These are phyloP conservation scores for Lagenidium sp. DNA, from an alignment of 352 stramenopile genomes.

Conservation along the genomic window DNA sequence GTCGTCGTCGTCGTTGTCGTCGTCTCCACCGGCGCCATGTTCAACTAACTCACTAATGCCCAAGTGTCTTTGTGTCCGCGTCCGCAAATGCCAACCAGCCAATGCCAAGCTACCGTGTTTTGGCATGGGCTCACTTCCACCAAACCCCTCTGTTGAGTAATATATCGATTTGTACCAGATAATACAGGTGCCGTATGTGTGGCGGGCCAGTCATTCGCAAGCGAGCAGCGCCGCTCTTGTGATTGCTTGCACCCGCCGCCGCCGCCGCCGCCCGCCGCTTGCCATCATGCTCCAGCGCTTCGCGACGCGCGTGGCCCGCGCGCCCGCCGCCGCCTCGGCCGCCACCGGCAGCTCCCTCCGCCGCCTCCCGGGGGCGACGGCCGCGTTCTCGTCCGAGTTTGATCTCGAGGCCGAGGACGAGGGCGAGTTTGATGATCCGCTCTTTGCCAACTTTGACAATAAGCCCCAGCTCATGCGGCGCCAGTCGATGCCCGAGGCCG, in stretches of 20 bases:
- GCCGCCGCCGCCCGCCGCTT: no score
- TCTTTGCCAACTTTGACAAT: constrained; percentile 57
- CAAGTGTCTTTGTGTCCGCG: neutral
- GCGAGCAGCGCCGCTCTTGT: neutral
- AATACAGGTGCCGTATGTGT: no score
- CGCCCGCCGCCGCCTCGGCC: constrained; percentile 16
- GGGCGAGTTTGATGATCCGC: constrained; percentile 50
- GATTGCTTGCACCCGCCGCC: neutral
- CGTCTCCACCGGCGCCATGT: neutral
- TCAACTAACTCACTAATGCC: neutral
- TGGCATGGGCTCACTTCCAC: neutral
- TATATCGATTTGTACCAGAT: no score
- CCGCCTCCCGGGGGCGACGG: constrained; percentile 24
- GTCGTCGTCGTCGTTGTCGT: constrained; percentile 3
- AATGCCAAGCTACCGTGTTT: constrained; percentile 4
- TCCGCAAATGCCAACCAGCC: constrained; percentile 1
- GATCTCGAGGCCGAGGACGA: constrained; percentile 66
- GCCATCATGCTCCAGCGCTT: constrained; percentile 64
- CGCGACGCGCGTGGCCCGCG: constrained; percentile 22
- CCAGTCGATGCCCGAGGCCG: constrained; percentile 64
- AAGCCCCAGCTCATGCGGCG: constrained; percentile 41
- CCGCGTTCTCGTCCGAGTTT: constrained; percentile 25
- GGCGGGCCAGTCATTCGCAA: constrained; percentile 7
- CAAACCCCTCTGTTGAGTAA: no score
- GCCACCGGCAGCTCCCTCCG: constrained; percentile 13